Percentiles rank a stretch among this genome's conserved stretches.
These are phyloP conservation scores for Serendipita sp. DNA, from an alignment of 768 basidiomycete species.

Conservation along the genomic window DNA sequence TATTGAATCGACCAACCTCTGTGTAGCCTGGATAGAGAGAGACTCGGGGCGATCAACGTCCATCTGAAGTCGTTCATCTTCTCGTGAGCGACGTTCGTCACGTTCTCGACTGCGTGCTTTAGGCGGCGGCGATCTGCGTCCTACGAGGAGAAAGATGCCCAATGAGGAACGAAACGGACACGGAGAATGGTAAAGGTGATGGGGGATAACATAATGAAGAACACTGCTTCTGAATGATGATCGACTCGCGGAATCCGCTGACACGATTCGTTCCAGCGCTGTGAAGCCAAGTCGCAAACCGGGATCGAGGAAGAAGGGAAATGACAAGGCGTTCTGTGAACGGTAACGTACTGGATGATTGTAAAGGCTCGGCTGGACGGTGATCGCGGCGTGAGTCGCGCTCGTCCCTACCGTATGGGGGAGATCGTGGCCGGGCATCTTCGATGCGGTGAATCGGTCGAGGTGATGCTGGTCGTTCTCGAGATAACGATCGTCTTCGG, in stretches of 20 bases:
- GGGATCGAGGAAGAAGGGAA: not conserved
- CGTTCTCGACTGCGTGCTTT: not conserved
- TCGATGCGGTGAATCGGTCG: not conserved
- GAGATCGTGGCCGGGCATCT: not conserved
- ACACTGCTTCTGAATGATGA: not conserved
- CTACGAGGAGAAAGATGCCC: not conserved
- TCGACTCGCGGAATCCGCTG: not conserved
- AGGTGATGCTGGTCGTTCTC: not conserved
- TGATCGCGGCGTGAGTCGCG: not conserved
- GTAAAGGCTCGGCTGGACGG: not conserved
- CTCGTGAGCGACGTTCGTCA: not conserved
- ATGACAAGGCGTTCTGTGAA: not conserved
- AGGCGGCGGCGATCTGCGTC: not conserved
- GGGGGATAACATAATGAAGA: not conserved
- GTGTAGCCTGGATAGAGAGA: not conserved
- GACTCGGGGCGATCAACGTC: not conserved
- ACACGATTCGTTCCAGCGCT: not conserved
- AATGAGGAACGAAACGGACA: not conserved
- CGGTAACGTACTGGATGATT: conserved; percentile 7
- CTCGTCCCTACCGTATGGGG: not conserved
- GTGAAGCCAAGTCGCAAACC: not conserved
- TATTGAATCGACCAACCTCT: not conserved
- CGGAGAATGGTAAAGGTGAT: not conserved
- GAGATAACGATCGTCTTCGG: not conserved
- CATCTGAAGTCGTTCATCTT: not conserved